Evolutionary conservation across 2,329 filamentous ascomycete genomes (phyloP).

Genomic region (Ceratocystis huliohia): DNA sequence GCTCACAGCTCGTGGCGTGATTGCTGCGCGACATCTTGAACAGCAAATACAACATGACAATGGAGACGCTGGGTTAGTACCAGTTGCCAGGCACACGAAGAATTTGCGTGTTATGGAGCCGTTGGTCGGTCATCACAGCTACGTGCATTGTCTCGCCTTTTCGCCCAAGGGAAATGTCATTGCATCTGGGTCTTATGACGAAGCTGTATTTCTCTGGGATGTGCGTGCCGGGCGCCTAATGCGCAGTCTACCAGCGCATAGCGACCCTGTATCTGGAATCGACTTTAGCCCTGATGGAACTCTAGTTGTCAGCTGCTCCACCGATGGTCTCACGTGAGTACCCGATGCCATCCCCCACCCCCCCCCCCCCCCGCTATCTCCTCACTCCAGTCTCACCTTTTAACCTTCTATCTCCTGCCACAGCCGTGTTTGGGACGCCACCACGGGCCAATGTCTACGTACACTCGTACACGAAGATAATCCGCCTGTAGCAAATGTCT

Average conservation of each 20-base stretch:
- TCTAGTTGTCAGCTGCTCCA: conserved; percentile 78
- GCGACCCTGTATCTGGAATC: conserved; percentile 84
- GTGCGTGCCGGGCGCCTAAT: conserved; percentile 77
- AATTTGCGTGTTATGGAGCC: conserved; percentile 32
- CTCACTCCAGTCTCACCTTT: neutral
- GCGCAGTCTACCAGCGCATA: conserved; percentile 84
- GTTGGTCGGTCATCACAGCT: conserved; percentile 84
- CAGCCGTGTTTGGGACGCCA: conserved; percentile 86
- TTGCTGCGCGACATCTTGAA: conserved; percentile 13
- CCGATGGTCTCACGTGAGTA: conserved; percentile 71
- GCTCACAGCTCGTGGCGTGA: conserved; percentile 32
- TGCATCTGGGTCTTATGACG: conserved; percentile 88
- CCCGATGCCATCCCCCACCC: conserved; percentile 18
- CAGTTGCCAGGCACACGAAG: conserved; percentile 24
- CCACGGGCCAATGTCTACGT: conserved; percentile 84
- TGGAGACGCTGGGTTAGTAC: conserved; percentile 21
- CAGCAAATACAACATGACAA: conserved; percentile 25
- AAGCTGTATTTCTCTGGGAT: conserved; percentile 95
- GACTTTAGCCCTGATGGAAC: conserved; percentile 90
- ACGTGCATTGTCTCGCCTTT: conserved; percentile 87
- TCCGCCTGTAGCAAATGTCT: conserved; percentile 38
- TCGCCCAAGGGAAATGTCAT: conserved; percentile 98
- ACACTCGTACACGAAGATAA: conserved; percentile 92
- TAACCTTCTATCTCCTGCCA: conserved; percentile 12
- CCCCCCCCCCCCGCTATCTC: neutral